These are phyloP conservation scores for Fusarium sp. DNA, from an alignment of 2,329 filamentous ascomycete species.

Conservation along the genomic window DNA sequence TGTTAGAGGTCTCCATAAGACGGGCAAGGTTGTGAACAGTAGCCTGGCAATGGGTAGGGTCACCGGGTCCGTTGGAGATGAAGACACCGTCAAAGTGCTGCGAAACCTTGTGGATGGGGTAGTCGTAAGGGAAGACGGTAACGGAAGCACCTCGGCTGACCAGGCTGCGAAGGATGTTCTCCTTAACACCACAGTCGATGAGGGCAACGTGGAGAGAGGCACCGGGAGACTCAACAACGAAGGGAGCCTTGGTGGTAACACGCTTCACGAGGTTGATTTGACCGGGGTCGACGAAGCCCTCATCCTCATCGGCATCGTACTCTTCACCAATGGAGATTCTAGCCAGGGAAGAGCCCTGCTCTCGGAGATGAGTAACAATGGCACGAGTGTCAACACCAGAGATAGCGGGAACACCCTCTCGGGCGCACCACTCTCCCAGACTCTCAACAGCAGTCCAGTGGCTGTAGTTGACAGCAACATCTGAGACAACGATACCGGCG, in stretches of 20 bases:
- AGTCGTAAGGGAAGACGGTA: slow-evolving; percentile 95
- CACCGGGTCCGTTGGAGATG: slow-evolving; percentile 98
- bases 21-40: slow-evolving; percentile 93
- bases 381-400: slow-evolving; percentile 96
- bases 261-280: slow-evolving; percentile 97
- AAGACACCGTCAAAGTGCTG: slow-evolving; percentile 99
- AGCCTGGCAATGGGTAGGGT: slow-evolving; percentile 95
- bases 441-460: slow-evolving; percentile 99
- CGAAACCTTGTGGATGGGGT: slow-evolving; percentile 97
- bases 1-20: slow-evolving; percentile 89
- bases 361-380: slow-evolving; percentile 94
- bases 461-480: slow-evolving; percentile 93
- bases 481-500: slow-evolving; percentile 93
- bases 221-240: slow-evolving; percentile 87
- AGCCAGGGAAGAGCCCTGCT: slow-evolving; percentile 95
- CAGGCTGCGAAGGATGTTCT: slow-evolving; percentile 97
- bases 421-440: slow-evolving; percentile 91
- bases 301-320: slow-evolving; percentile 98
- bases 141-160: slow-evolving; percentile 92
- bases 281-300: slow-evolving; percentile 93
- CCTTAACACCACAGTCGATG: slow-evolving; percentile 98
- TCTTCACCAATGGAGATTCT: slow-evolving; percentile 95
- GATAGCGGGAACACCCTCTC: slow-evolving; percentile 95
- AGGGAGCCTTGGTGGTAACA: slow-evolving; percentile 97
- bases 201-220: slow-evolving; percentile 92